Percentiles rank a stretch among this genome's conserved stretches.
These are phyloP conservation scores for Scopulariopsis brevicaulis DNA, from an alignment of 2,329 filamentous ascomycete species.

Conservation along the genomic window DNA sequence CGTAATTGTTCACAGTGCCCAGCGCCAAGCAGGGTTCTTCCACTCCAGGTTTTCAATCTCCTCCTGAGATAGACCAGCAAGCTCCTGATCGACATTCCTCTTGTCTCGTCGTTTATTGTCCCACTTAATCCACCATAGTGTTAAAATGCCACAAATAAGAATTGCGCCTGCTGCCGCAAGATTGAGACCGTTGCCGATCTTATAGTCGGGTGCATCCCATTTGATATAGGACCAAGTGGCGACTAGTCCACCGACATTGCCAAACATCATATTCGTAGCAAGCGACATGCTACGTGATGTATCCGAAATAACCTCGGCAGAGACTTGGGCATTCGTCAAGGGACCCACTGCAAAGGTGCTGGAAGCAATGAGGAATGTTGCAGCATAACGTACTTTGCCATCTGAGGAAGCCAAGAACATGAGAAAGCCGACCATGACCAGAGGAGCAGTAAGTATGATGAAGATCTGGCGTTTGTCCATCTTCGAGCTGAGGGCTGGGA, in stretches of 20 bases:
- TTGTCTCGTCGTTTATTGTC: conserved; percentile 52
- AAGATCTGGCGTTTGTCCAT: conserved; percentile 9
- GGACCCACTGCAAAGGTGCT: not conserved
- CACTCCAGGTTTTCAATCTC: conserved; percentile 53
- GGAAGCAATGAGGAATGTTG: not conserved
- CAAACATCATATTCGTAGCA: conserved; percentile 36
- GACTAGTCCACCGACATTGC: conserved; percentile 48
- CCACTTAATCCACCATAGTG: conserved; percentile 48
- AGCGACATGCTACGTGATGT: conserved; percentile 41
- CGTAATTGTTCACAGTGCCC: conserved; percentile 28
- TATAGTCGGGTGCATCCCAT: conserved; percentile 52
- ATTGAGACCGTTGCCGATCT: conserved; percentile 61
- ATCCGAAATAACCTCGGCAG: conserved; percentile 55
- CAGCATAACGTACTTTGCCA: not conserved
- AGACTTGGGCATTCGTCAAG: conserved; percentile 37
- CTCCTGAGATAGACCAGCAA: conserved; percentile 39
- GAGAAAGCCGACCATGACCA: conserved; percentile 28
- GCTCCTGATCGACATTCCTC: conserved; percentile 40
- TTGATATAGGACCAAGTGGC: conserved; percentile 54
- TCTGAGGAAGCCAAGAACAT: conserved; percentile 15
- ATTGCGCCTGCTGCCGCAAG: conserved; percentile 46
- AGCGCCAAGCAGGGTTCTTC: conserved; percentile 56
- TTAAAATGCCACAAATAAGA: conserved; percentile 32
- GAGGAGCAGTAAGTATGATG: conserved; percentile 9
- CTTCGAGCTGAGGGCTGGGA: conserved; percentile 9